Base-by-base conservation (phyloP, 805 yeast species). In the Kodamaea sagamina region DNA sequence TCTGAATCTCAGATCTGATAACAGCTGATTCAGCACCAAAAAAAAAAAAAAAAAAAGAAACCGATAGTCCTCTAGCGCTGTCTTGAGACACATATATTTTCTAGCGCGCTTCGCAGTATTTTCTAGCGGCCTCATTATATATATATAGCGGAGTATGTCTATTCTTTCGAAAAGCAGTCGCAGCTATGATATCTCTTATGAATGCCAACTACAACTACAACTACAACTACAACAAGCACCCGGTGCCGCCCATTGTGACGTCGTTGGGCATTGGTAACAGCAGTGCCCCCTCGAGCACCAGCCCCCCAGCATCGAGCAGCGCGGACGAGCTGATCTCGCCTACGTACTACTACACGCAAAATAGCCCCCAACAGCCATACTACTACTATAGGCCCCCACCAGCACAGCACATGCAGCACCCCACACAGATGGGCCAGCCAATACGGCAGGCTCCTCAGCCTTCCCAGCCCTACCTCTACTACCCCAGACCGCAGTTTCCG, bases 1-100 rank as follows among this genome's bases (percentile, higher is more conserved):
- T 13, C 22, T 38, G 35, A 38, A 38, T 39, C 42, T 31, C 12
- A 39, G 41, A 37, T 37, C 34, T 37, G 39, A 19, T 13, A 38
- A 39, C 42, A 39, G 42, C 42, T 31, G 42, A 39, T 39, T 8
- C 28, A 13, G 12, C 28, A n/a, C n/a, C n/a, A n/a, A n/a, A n/a
- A n/a, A 12, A 28, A 17, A 17, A 10, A 10, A 28, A 28, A 19
- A 19, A 19, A 35, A 22, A 36, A 36, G 28, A 25, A 36, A 36
- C 18, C 39, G 31, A 19, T 27, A 36, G 39, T 11, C 29, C 32
- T 15, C 12, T 32, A 19, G 36, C n/a, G 24, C 36, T 19, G 13
- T 32, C 19, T 11, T 13, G 36, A n/a, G 34, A 29, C 34, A 13
- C 15, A 13, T 10, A 17, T 29, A 29, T 29, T 29, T 29, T 29